Percentiles rank a stretch among this genome's conserved stretches.
Conservation (phyloP, 2,329 filamentous ascomycete genomes). For the Ceratocystis lukuohia region DNA sequence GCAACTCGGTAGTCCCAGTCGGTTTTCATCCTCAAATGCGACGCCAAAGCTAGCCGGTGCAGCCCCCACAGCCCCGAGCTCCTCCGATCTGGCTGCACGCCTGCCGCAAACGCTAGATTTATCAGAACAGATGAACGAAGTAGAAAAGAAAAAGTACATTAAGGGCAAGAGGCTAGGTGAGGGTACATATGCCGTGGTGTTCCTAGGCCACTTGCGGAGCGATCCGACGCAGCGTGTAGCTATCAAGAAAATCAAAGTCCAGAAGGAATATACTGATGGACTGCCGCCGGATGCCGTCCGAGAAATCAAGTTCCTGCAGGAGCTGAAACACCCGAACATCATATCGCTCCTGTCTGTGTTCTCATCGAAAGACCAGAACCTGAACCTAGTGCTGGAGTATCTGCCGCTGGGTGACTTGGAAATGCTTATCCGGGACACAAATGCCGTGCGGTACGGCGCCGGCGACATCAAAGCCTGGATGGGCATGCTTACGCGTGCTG, state of each 20-base stretch:
- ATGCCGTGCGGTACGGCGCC: constrained; percentile 63
- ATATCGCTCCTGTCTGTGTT: constrained; percentile 88
- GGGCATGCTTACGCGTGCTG: constrained; percentile 83
- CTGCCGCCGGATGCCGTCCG: constrained; percentile 89
- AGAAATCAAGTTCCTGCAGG: constrained; percentile 89
- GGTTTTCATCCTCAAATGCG: constrained; percentile 24
- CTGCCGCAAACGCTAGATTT: constrained; percentile 35
- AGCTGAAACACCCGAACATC: constrained; percentile 89
- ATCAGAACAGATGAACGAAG: constrained; percentile 71
- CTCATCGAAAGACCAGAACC: constrained; percentile 88
- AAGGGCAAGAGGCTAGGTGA: constrained; percentile 89
- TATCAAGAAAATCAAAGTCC: constrained; percentile 85
- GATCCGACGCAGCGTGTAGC: constrained; percentile 67
- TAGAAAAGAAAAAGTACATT: constrained; percentile 76
- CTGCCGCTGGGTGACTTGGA: constrained; percentile 89
- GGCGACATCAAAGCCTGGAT: constrained; percentile 98
- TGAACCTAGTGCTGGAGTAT: constrained; percentile 90
- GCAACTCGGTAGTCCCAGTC: constrained; percentile 24
- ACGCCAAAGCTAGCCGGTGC: constrained; percentile 4
- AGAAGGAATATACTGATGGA: constrained; percentile 76
- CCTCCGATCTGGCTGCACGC: constrained; percentile 17
- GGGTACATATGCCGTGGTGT: constrained; percentile 94
- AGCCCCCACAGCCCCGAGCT: constrained; percentile 2
- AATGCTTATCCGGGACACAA: constrained; percentile 78
- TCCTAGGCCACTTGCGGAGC: constrained; percentile 64